A percentile compares a stretch with the other conserved stretches of the same genome.
Evolutionary conservation across 257 asterid genomes (phyloP).

Genomic region (Solanum clarkiae): DNA sequence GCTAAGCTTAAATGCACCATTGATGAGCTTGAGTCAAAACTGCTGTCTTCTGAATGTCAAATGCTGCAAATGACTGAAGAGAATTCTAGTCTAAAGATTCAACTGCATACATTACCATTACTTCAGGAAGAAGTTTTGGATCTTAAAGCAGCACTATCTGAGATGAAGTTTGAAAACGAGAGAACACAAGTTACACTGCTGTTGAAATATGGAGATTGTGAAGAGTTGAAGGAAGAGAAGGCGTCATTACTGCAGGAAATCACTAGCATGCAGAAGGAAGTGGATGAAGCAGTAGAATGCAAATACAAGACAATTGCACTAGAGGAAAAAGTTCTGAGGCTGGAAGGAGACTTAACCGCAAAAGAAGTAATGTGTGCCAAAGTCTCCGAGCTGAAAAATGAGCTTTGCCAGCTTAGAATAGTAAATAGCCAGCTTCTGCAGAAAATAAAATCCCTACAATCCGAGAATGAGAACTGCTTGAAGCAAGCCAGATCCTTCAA

Average conservation of each 20-base stretch:
- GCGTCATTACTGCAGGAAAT: conserved; percentile 8
- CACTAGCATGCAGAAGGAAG: conserved; percentile 10
- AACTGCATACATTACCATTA: conserved; percentile 6
- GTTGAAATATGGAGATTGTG: conserved; percentile 18
- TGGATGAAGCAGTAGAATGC: conserved; percentile 15
- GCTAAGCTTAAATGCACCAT: conserved; percentile 12
- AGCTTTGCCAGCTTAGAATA: conserved; percentile 18
- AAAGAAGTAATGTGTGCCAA: conserved; percentile 18
- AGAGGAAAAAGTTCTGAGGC: conserved; percentile 34
- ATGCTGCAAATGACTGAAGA: conserved; percentile 25
- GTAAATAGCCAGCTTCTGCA: conserved; percentile 10
- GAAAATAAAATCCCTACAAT: conserved; percentile 19
- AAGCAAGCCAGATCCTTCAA: conserved; percentile 2
- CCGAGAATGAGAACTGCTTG: conserved; percentile 8
- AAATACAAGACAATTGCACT: conserved; percentile 12
- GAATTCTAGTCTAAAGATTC: conserved; percentile 8
- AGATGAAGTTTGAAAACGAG: conserved; percentile 10
- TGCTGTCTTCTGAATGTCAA: conserved; percentile 14
- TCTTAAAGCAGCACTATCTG: conserved; percentile 14
- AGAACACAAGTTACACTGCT: conserved; percentile 16
- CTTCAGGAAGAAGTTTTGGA: conserved; percentile 24
- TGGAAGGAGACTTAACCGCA: conserved; percentile 35
- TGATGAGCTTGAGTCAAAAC: conserved; percentile 16
- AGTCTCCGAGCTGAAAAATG: conserved; percentile 25
- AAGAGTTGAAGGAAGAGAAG: conserved; percentile 15